phyloP scores from a whole-genome alignment of 768 basidiomycete genomes.

The Lactarius sp. region DNA sequence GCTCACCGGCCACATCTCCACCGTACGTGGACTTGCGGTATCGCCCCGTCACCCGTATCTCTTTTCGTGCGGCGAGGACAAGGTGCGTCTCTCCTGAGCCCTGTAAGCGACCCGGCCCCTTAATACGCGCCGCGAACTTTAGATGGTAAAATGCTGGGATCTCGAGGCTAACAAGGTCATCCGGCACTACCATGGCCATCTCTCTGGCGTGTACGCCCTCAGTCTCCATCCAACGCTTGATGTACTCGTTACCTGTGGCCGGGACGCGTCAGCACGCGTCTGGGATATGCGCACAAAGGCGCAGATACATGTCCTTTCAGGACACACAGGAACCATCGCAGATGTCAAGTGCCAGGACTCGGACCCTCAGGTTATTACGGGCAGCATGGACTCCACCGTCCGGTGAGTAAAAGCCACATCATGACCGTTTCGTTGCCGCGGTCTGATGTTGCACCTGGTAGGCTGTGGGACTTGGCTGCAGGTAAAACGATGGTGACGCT shows the following conservation, averaged over 20 bases:
- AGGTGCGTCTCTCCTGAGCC: conserved; percentile 48
- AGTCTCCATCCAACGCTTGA: conserved; percentile 94
- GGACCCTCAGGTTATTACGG: conserved; percentile 97
- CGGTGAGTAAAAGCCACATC: conserved; percentile 45
- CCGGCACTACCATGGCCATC: conserved; percentile 96
- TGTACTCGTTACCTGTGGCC: conserved; percentile 88
- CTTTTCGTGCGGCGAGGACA: conserved; percentile 97
- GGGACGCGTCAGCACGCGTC: conserved; percentile 94
- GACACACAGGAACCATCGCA: conserved; percentile 93
- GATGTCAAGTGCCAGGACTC: conserved; percentile 96
- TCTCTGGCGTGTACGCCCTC: conserved; percentile 95
- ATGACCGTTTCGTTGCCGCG: background rate
- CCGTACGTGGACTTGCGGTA: conserved; percentile 91
- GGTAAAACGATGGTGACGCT: conserved; percentile 95
- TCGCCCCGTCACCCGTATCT: conserved; percentile 92
- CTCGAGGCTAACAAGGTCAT: conserved; percentile 99
- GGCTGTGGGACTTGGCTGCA: conserved; percentile 96
- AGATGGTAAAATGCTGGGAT: conserved; percentile 99
- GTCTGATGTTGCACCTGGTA: conserved; percentile 30
- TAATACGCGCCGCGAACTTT: background rate
- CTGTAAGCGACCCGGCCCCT: background rate
- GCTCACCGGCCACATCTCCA: conserved; percentile 95
- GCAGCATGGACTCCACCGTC: conserved; percentile 96
- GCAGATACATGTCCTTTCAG: conserved; percentile 87
- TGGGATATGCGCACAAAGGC: conserved; percentile 99